Percentiles rank a stretch among this genome's conserved stretches.
phyloP scores from a whole-genome alignment of 768 basidiomycete genomes.

The Tulasnella sp. region DNA sequence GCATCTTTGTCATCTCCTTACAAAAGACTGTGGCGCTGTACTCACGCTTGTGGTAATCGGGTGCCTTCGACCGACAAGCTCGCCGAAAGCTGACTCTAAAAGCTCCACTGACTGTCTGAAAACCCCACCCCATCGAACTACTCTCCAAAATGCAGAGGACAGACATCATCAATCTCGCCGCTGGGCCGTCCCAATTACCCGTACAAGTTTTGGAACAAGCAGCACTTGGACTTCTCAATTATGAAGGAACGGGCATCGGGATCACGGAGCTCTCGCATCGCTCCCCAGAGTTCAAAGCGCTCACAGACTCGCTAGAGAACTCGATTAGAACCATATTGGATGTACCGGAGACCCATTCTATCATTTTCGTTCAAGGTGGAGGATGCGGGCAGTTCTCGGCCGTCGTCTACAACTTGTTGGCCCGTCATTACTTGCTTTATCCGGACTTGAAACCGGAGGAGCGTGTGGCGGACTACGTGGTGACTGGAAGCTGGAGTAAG shows the following conservation, averaged over 20 bases:
- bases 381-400: slow-evolving; percentile 91
- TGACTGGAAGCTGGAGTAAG: slow-evolving; percentile 92
- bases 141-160: slow-evolving; percentile 41
- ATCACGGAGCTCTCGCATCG: slow-evolving; percentile 97
- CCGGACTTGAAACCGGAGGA: slow-evolving; percentile 60
- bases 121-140: not conserved
- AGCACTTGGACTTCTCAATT: slow-evolving; percentile 84
- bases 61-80: not conserved
- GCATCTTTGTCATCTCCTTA: not conserved
- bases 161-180: slow-evolving; percentile 86
- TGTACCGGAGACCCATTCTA: slow-evolving; percentile 79
- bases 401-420: slow-evolving; percentile 87
- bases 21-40: not conserved
- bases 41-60: not conserved
- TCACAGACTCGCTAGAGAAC: slow-evolving; percentile 62
- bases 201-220: slow-evolving; percentile 84
- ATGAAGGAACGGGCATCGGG: slow-evolving; percentile 87
- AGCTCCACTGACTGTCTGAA: not conserved
- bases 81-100: slow-evolving; percentile 1
- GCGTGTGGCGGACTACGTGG: slow-evolving; percentile 78
- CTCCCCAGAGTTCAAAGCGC: slow-evolving; percentile 81
- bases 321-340: slow-evolving; percentile 75
- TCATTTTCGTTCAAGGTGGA: slow-evolving; percentile 95
- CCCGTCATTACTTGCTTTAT: slow-evolving; percentile 76
- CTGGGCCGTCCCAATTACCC: slow-evolving; percentile 93